Conservation (phyloP, 805 yeast species). For the Kluyveromyces aestuarii region DNA sequence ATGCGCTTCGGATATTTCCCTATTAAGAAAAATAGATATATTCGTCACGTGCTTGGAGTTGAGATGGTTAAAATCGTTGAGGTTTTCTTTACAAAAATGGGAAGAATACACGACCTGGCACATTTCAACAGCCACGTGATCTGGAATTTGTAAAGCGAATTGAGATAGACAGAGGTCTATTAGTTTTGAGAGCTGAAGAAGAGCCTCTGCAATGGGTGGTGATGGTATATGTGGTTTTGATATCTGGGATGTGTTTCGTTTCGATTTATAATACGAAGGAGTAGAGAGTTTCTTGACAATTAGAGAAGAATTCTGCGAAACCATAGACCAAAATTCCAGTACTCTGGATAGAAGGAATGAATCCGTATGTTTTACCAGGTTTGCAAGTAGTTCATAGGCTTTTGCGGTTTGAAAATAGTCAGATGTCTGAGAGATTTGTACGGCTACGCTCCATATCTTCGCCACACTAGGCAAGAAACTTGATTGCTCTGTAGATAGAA, state of each 20-base stretch:
- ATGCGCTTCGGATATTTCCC: not conserved
- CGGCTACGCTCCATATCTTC: slow-evolving; percentile 21
- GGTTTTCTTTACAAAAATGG: too few species aligned
- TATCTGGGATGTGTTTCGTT: not conserved
- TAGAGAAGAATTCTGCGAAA: slow-evolving; percentile 8
- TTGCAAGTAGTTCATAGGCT: slow-evolving; percentile 14
- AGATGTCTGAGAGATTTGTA: slow-evolving; percentile 10
- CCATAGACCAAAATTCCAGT: slow-evolving; percentile 17
- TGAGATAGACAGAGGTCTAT: not conserved
- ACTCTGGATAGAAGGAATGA: slow-evolving; percentile 21
- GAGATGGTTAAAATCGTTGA: not conserved
- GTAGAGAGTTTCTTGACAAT: slow-evolving; percentile 1
- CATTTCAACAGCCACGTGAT: not conserved
- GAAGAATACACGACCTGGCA: not conserved
- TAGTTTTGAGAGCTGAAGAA: not conserved
- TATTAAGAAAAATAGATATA: not conserved
- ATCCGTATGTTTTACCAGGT: slow-evolving; percentile 13
- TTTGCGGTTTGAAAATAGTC: slow-evolving; percentile 18
- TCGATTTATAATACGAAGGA: not conserved
- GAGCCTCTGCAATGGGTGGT: not conserved
- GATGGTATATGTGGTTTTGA: not conserved
- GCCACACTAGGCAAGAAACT: slow-evolving; percentile 26
- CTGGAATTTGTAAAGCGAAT: slow-evolving; percentile 1
- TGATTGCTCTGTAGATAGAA: slow-evolving; percentile 39
- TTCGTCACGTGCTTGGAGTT: not conserved